Evolutionary conservation across 352 stramenopile species (phyloP).

Genomic region (Phytophthora ramorum): DNA sequence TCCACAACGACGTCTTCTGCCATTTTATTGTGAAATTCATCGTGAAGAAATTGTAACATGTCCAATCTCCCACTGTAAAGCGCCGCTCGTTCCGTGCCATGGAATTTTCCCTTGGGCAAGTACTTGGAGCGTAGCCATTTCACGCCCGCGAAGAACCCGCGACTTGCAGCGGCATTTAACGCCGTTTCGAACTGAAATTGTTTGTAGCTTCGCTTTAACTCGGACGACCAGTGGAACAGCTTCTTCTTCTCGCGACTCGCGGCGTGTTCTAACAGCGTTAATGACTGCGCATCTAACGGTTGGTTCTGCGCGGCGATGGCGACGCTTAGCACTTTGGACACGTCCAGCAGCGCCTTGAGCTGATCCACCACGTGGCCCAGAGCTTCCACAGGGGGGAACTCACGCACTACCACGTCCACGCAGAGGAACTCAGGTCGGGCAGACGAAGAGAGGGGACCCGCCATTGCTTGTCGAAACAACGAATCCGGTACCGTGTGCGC

Average conservation of each 20-base stretch:
- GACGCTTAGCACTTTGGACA: constrained; percentile 41
- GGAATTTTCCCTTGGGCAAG: constrained; percentile 44
- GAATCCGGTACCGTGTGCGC: background rate
- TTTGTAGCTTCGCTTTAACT: constrained; percentile 42
- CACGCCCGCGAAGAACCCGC: constrained; percentile 32
- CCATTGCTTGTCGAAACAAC: constrained; percentile 10
- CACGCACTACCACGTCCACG: constrained; percentile 41
- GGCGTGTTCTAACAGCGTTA: constrained; percentile 40
- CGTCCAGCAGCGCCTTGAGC: constrained; percentile 41
- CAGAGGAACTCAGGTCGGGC: constrained; percentile 27
- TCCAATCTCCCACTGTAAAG: constrained; percentile 44
- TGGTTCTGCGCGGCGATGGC: constrained; percentile 32
- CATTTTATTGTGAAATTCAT: constrained; percentile 48
- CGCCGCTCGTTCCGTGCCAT: constrained; percentile 41
- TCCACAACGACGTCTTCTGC: constrained; percentile 37
- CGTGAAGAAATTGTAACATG: constrained; percentile 44
- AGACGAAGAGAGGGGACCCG: background rate
- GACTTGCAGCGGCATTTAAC: constrained; percentile 35
- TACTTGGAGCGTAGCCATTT: constrained; percentile 42
- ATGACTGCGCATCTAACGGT: constrained; percentile 12
- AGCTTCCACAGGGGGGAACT: constrained; percentile 23
- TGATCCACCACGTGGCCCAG: constrained; percentile 35
- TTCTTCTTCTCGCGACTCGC: constrained; percentile 37
- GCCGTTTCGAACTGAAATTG: constrained; percentile 48
- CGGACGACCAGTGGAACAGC: constrained; percentile 42